Evolutionary conservation across 169 alveolate species (phyloP).

Genomic region (Cryptosporidium muris): DNA sequence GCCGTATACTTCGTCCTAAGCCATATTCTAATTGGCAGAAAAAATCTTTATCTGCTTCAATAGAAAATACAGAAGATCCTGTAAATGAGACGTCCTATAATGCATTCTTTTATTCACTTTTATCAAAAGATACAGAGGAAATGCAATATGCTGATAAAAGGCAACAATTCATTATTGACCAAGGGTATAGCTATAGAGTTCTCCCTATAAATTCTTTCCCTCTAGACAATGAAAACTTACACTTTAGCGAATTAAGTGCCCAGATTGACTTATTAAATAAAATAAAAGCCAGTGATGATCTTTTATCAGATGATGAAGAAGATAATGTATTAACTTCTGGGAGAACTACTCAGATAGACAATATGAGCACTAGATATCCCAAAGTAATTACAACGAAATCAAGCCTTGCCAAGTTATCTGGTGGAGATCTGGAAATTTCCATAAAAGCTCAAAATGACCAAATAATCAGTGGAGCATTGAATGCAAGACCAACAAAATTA

Average conservation of each 20-base stretch:
- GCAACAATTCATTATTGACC: conserved; percentile 96
- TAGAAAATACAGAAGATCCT: background rate
- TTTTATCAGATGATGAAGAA: conserved; percentile 21
- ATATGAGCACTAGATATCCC: background rate
- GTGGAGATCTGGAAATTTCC: conserved; percentile 5
- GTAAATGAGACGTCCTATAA: conserved; percentile 76
- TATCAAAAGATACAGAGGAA: conserved; percentile 97
- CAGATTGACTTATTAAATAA: conserved; percentile 35
- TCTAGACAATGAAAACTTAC: conserved; percentile 34
- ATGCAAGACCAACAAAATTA: background rate
- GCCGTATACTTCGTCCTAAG: conserved; percentile 99
- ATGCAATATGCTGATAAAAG: conserved; percentile 96
- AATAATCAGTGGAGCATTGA: background rate
- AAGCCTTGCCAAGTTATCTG: conserved; percentile 21
- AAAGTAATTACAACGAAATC: conserved; percentile 12
- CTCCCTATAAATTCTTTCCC: conserved; percentile 61
- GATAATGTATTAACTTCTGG: conserved; percentile 21
- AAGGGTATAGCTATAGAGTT: conserved; percentile 82
- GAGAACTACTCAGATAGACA: conserved; percentile 3
- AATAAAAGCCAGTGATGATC: conserved; percentile 50
- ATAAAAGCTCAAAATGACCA: background rate
- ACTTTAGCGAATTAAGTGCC: conserved; percentile 19
- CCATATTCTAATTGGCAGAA: conserved; percentile 70
- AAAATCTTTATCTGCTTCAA: background rate
- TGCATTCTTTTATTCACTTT: conserved; percentile 97